A percentile compares a stretch with the other conserved stretches of the same genome.
Conservation (phyloP, 495 filamentous ascomycete species). For the Oidiodendron maius region DNA sequence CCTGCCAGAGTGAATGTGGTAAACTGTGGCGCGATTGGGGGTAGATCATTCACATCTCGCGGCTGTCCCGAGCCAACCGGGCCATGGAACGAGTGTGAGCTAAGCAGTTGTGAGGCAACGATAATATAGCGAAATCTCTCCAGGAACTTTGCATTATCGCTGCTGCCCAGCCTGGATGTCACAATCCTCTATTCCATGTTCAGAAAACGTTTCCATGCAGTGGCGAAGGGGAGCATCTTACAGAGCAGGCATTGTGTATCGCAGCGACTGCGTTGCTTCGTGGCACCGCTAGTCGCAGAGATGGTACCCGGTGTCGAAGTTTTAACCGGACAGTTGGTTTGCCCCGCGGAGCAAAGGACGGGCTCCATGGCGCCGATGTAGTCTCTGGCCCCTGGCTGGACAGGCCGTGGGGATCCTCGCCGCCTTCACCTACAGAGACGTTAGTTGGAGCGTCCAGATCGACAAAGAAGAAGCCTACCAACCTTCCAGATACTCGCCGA, state of each 20-base stretch:
- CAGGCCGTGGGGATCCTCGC: constrained; percentile 31
- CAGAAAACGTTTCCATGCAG: background rate
- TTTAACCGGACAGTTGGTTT: constrained; percentile 59
- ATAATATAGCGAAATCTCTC: constrained; percentile 96
- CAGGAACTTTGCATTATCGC: constrained; percentile 81
- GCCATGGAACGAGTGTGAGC: constrained; percentile 46
- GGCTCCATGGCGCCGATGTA: constrained; percentile 32
- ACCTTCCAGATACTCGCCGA: constrained; percentile 95
- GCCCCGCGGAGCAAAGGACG: constrained; percentile 72
- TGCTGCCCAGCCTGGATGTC: constrained; percentile 71
- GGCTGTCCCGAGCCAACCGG: constrained; percentile 10
- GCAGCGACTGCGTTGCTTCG: constrained; percentile 41
- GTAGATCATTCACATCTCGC: constrained; percentile 3
- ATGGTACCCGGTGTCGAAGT: constrained; percentile 60
- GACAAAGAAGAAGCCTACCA: constrained; percentile 19
- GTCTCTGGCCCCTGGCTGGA: constrained; percentile 30
- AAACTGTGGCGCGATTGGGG: constrained; percentile 21
- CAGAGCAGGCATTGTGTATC: constrained; percentile 54
- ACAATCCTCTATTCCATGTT: constrained; percentile 46
- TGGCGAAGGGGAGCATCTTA: constrained; percentile 30
- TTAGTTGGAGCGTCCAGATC: too few relatives aligned
- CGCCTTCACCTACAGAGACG: constrained; percentile 32
- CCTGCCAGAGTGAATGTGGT: constrained; percentile 27
- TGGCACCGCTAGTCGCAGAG: constrained; percentile 52
- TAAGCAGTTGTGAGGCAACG: constrained; percentile 86